phyloP scores from a whole-genome alignment of 2,329 filamentous ascomycete species.

The Neopestalotiopsis sp. region DNA sequence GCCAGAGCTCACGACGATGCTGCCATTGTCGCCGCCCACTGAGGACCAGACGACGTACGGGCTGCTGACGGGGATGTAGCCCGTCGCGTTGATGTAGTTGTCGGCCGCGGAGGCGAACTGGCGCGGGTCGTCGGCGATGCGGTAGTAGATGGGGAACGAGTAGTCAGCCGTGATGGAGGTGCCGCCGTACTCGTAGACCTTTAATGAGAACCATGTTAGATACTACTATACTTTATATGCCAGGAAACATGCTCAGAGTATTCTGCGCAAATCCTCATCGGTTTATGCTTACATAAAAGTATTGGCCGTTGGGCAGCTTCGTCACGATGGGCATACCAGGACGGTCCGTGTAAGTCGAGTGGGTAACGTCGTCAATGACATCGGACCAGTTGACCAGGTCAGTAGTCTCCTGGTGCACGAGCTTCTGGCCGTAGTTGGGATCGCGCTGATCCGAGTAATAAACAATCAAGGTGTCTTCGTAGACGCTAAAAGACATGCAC shows the following conservation, averaged over 20 bases:
- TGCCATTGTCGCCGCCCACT: constrained; percentile 37
- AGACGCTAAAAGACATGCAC: constrained; percentile 35
- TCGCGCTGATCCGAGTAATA: constrained; percentile 78
- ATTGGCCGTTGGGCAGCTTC: constrained; percentile 62
- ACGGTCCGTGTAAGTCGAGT: constrained; percentile 42
- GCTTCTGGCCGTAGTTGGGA: constrained; percentile 69
- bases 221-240: not conserved
- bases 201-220: not conserved
- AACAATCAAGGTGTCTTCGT: constrained; percentile 64
- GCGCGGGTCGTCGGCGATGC: constrained; percentile 36
- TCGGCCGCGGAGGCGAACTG: constrained; percentile 29
- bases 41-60: constrained; percentile 42
- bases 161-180: constrained; percentile 25
- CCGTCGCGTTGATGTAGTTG: constrained; percentile 30
- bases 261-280: not conserved
- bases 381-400: constrained; percentile 66
- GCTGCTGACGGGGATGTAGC: constrained; percentile 34
- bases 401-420: constrained; percentile 66
- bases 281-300: constrained; percentile 53
- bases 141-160: constrained; percentile 39
- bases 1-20: constrained; percentile 39
- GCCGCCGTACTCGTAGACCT: constrained; percentile 41
- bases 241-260: not conserved
- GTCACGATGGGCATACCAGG: constrained; percentile 54
- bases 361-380: constrained; percentile 66